Conservation (phyloP, 148 eudicot species). For the Simmondsia chinensis region DNA sequence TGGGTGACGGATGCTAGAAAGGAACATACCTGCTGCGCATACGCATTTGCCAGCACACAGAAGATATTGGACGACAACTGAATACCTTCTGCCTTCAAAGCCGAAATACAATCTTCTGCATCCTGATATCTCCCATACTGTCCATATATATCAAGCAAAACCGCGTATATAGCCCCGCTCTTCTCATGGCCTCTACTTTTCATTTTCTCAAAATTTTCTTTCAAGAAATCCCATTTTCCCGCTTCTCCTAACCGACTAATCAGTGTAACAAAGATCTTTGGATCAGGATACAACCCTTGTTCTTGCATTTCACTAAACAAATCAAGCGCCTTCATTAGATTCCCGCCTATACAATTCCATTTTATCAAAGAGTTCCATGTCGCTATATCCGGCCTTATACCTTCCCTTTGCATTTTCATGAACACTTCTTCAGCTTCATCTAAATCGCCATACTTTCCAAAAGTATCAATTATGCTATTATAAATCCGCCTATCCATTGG, state of each 20-base stretch:
- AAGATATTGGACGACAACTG: constrained; percentile 55
- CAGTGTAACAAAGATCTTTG: constrained; percentile 53
- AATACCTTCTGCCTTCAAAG: constrained; percentile 57
- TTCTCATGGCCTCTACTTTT: constrained; percentile 46
- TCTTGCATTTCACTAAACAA: constrained; percentile 74
- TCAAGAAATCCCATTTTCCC: constrained; percentile 73
- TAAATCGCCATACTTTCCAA: constrained; percentile 63
- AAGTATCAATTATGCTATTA: constrained; percentile 71
- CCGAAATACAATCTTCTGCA: constrained; percentile 56
- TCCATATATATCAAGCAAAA: constrained; percentile 86
- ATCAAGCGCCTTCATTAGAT: constrained; percentile 39
- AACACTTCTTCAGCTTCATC: constrained; percentile 56
- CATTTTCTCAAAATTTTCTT: constrained; percentile 57
- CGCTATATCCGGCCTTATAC: constrained; percentile 49
- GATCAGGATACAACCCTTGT: constrained; percentile 89
- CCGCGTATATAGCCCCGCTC: constrained; percentile 63
- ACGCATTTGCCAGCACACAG: constrained; percentile 87
- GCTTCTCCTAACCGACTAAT: constrained; percentile 63
- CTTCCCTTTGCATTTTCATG: constrained; percentile 52
- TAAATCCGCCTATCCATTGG: constrained; percentile 51
- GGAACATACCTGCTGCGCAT: constrained; percentile 69
- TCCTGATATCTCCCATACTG: constrained; percentile 67
- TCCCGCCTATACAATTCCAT: constrained; percentile 69
- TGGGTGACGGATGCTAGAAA: constrained; percentile 1
- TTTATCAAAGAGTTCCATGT: constrained; percentile 80